Percentiles rank a stretch among this genome's conserved stretches.
Conservation (phyloP, 2,329 filamentous ascomycete genomes). For the Ceratocystis harringtonii region DNA sequence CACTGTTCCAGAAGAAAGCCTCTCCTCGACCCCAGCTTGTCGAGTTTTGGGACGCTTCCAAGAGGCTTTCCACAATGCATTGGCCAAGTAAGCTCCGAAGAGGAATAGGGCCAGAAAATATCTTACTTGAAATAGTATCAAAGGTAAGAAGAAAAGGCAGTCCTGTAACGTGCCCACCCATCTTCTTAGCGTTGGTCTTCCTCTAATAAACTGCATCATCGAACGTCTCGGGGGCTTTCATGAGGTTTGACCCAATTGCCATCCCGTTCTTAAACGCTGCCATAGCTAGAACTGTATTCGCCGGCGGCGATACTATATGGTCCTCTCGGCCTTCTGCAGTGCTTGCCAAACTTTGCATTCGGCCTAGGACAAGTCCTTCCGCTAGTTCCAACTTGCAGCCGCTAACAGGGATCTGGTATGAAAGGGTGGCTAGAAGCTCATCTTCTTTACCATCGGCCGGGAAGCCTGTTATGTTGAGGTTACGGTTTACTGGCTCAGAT, state of each 20-base stretch:
- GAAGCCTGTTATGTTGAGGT: background rate
- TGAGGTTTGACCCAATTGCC: background rate
- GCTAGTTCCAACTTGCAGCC: background rate
- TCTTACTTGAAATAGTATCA: too few species aligned
- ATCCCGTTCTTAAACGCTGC: background rate
- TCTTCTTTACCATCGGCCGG: background rate
- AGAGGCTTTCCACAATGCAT: too few species aligned
- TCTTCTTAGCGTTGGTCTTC: background rate
- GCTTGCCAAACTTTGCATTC: background rate
- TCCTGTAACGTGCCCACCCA: too few species aligned
- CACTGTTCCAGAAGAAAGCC: background rate
- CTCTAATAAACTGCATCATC: background rate
- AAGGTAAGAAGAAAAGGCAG: too few species aligned
- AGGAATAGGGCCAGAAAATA: too few species aligned
- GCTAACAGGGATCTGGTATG: background rate
- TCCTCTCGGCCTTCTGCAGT: background rate
- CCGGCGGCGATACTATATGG: background rate
- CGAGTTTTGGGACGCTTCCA: too few species aligned
- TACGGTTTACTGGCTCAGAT: background rate
- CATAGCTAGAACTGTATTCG: background rate
- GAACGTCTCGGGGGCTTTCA: background rate
- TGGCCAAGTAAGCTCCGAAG: too few species aligned
- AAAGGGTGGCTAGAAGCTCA: background rate
- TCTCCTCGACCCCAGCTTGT: background rate
- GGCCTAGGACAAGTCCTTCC: background rate